Conservation (phyloP, 345 rosid genomes). For the Populus deltoides region DNA sequence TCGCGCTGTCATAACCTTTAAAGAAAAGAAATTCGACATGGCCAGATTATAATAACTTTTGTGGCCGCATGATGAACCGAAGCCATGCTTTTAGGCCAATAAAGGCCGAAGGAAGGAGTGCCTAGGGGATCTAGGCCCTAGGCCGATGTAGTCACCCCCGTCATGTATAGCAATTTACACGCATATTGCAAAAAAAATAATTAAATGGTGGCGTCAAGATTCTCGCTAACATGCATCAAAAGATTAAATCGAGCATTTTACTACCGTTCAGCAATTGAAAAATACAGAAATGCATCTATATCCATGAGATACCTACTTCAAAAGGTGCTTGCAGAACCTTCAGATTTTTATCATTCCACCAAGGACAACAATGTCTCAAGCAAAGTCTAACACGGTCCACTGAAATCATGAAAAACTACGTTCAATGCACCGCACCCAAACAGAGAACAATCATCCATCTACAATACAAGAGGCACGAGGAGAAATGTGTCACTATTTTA, state of each 20-base stretch:
- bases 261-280: background rate
- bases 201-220: background rate
- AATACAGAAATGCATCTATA: constrained; percentile 8
- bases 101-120: too few species aligned
- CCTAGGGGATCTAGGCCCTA: too few species aligned
- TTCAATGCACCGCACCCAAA: constrained; percentile 28
- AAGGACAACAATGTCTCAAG: constrained; percentile 15
- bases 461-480: constrained; percentile 34
- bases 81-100: too few species aligned
- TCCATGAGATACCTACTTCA: constrained; percentile 11
- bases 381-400: constrained; percentile 11
- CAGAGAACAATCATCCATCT: constrained; percentile 58
- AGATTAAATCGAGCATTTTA: background rate
- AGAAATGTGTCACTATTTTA: constrained; percentile 9
- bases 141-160: too few species aligned
- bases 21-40: too few species aligned
- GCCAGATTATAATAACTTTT: too few species aligned
- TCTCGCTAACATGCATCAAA: background rate
- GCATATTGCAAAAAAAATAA: background rate
- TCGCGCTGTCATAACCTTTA: too few species aligned
- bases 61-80: too few species aligned
- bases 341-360: constrained; percentile 6
- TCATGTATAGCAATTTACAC: background rate
- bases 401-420: constrained; percentile 19
- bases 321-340: constrained; percentile 4